phyloP scores from a whole-genome alignment of 768 basidiomycete species.

The Coprinopsis cinerea region DNA sequence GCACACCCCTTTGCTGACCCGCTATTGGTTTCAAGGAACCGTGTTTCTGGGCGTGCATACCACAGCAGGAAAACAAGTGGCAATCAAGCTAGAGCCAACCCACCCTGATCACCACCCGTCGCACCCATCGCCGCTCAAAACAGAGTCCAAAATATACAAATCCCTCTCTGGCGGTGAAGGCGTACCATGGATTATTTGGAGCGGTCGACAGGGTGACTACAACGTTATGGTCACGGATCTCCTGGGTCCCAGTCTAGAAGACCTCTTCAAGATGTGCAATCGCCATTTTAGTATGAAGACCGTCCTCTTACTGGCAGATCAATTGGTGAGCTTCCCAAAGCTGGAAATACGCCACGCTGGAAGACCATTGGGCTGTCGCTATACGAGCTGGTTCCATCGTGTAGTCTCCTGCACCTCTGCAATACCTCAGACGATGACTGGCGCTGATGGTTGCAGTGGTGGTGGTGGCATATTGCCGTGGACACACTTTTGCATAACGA shows the following conservation, averaged over 20 bases:
- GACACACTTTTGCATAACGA: no score
- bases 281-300: slow-evolving; percentile 93
- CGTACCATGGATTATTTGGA: slow-evolving; percentile 91
- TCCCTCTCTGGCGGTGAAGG: slow-evolving; percentile 84
- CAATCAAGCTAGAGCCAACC: slow-evolving; percentile 77
- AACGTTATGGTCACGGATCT: slow-evolving; percentile 99
- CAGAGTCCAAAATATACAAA: slow-evolving; percentile 91
- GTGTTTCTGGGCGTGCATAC: slow-evolving; percentile 78
- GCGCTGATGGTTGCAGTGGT: no score
- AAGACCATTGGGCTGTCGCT: background rate
- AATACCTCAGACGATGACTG: no score
- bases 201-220: slow-evolving; percentile 86
- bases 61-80: slow-evolving; percentile 77
- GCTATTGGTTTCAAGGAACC: slow-evolving; percentile 41
- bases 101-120: slow-evolving; percentile 18
- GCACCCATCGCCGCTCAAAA: slow-evolving; percentile 66
- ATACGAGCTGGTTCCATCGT: no score
- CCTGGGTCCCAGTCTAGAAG: slow-evolving; percentile 83
- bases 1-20: slow-evolving; percentile 3
- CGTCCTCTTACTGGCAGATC: slow-evolving; percentile 88
- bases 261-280: slow-evolving; percentile 85
- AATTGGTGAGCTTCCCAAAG: slow-evolving; percentile 60
- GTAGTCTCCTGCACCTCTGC: no score
- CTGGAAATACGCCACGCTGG: background rate
- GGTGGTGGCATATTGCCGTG: no score